phyloP scores from a whole-genome alignment of 192 early-diverging fungal genomes.

The Borealophlyctis nickersoniae region DNA sequence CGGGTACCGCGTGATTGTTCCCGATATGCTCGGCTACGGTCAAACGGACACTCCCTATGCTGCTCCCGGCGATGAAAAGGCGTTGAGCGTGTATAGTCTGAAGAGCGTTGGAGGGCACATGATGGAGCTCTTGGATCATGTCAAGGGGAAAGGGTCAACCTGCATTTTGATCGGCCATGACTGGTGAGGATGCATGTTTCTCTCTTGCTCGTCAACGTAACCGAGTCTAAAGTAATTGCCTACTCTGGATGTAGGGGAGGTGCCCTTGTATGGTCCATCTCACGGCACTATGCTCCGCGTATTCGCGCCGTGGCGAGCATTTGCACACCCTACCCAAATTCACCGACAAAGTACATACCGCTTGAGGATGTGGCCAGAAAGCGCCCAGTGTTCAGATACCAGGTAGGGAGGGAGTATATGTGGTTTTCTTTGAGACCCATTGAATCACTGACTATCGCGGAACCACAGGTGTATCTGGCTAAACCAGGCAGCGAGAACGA shows the following conservation, averaged over 20 bases:
- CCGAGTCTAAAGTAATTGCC: too few species aligned
- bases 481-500: conserved; percentile 39
- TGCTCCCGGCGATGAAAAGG: conserved; percentile 18
- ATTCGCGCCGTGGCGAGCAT: conserved; percentile 48
- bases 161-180: conserved; percentile 65
- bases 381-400: conserved; percentile 53
- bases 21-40: conserved; percentile 37
- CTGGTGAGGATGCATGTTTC: conserved; percentile 42
- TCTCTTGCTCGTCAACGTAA: too few species aligned
- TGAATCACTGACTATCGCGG: too few species aligned
- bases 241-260: conserved; percentile 40
- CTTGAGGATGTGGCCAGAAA: conserved; percentile 44
- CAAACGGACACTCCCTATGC: conserved; percentile 39
- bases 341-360: conserved; percentile 28
- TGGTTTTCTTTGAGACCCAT: too few species aligned
- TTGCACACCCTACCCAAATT: conserved; percentile 53
- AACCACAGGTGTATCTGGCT: conserved; percentile 21
- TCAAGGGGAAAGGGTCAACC: conserved; percentile 34
- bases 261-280: conserved; percentile 47
- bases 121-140: conserved; percentile 53
- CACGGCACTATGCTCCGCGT: conserved; percentile 57
- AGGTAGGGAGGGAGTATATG: too few species aligned
- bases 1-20: conserved; percentile 38
- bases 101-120: conserved; percentile 55
- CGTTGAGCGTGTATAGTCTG: conserved; percentile 37